Evolutionary conservation across 1,284 basidiomycete genomes (phyloP), one percentile per base, ranked within the genome.

Genomic region (Cutaneotrichosporon arboriforme): DNA sequence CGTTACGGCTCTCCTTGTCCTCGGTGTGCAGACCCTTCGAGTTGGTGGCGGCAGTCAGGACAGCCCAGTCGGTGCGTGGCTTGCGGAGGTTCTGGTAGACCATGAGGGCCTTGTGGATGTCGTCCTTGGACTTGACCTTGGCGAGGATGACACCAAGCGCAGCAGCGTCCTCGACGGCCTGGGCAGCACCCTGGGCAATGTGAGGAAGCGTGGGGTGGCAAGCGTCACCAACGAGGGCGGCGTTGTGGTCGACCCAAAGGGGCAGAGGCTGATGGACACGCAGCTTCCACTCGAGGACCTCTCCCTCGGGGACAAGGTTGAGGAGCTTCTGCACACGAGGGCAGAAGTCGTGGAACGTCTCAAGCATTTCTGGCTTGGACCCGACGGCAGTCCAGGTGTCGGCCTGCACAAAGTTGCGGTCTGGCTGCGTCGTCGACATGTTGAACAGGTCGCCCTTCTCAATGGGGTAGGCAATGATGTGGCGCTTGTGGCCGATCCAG

Each of bases 401-500:
- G 13, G 60, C 58, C 59, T 65, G 49, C 12, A 71, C 69, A 37
- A 75, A 70, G 50, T 67, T 54, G 17, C 64, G 66, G 57, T 74
- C 72, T 8, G 72, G 73, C 54, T 76, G 73, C 0, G 72, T 67
- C 20, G 72, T 73, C 15, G 62, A 65, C 59, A 75, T 69, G 61
- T 75, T 75, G 64, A 70, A 74, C 18, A 72, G 57, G 23, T 62
- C 59, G 49, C 67, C 62, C 15, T 55, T 57, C 18, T 61, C 61
- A 41, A 75, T 75, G 3, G 73, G 73, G 58, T 75, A 75, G 2
- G 71, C 70, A 38, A 75, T 73, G 50, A 75, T 74, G 52, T 75
- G 72, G 33, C 72, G 60, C 46, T 63, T 63, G 51, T 67, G 63
- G 10, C 73, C 73, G 43, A 75, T 75, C 74, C 74, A 76, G 26